Evolutionary conservation across 2,329 filamentous ascomycete species (phyloP).

Genomic region (Exophiala alcalophila): DNA sequence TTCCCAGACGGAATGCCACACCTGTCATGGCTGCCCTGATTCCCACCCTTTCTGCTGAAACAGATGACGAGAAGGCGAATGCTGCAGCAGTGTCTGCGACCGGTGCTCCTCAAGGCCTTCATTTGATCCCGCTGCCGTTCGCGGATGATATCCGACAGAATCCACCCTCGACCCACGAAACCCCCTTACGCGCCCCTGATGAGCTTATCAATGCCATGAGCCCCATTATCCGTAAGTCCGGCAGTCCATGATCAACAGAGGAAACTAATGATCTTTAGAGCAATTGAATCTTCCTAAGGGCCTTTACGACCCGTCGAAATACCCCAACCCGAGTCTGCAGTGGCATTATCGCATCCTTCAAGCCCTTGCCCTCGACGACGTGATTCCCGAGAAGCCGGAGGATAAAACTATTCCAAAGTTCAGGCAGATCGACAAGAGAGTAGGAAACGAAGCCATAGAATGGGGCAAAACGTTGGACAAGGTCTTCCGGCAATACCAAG

Average conservation of each 20-base stretch:
- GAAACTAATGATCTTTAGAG: constrained; percentile 37
- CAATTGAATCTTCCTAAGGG: constrained; percentile 85
- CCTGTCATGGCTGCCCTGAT: constrained; percentile 79
- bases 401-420: constrained; percentile 84
- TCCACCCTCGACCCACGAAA: constrained; percentile 56
- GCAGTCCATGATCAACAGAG: neutral
- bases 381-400: constrained; percentile 68
- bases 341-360: constrained; percentile 98
- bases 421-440: constrained; percentile 84
- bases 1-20: constrained; percentile 74
- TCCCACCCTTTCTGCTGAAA: constrained; percentile 44
- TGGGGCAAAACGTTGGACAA: constrained; percentile 70
- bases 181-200: constrained; percentile 59
- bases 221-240: constrained; percentile 57
- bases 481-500: constrained; percentile 49
- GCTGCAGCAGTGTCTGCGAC: constrained; percentile 24
- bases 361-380: constrained; percentile 85
- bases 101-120: constrained; percentile 30
- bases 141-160: constrained; percentile 80
- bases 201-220: constrained; percentile 78
- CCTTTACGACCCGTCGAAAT: constrained; percentile 77
- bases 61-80: constrained; percentile 21
- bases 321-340: constrained; percentile 88
- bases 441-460: constrained; percentile 71
- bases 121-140: constrained; percentile 75